phyloP scores from a whole-genome alignment of 495 filamentous ascomycete species.

The Saxophila tyrrhenica region DNA sequence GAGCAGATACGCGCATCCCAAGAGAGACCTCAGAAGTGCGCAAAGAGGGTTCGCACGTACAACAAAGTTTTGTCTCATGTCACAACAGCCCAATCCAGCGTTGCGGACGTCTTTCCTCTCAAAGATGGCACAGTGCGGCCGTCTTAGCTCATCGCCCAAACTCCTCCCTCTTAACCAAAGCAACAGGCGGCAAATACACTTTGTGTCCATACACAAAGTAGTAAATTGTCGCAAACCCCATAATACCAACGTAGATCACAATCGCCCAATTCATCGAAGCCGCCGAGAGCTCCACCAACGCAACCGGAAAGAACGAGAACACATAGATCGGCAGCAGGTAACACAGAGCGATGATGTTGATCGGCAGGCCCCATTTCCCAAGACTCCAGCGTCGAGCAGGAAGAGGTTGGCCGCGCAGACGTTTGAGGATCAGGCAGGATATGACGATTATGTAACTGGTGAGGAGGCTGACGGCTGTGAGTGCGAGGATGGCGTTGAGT shows the following conservation, averaged over 20 bases:
- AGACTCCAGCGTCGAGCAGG: background rate
- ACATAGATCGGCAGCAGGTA: constrained; percentile 15
- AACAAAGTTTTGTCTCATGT: too few relatives aligned
- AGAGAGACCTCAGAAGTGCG: too few relatives aligned
- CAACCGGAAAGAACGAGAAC: constrained; percentile 21
- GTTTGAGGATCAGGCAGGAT: background rate
- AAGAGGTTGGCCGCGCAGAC: background rate
- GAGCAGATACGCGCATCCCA: too few relatives aligned
- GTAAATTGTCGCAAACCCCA: constrained; percentile 1
- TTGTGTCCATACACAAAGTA: background rate
- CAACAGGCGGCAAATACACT: constrained; percentile 3
- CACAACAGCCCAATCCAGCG: too few relatives aligned
- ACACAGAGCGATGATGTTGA: constrained; percentile 4
- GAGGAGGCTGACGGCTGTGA: constrained; percentile 1
- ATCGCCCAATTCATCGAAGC: constrained; percentile 2
- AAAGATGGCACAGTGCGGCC: background rate
- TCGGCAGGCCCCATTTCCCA: background rate
- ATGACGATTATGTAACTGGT: constrained; percentile 7
- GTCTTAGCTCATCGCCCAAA: background rate
- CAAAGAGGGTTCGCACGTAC: too few relatives aligned
- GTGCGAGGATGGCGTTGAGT: constrained; percentile 11
- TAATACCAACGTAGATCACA: constrained; percentile 1
- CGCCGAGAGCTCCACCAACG: background rate
- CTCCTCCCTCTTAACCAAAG: constrained; percentile 1
- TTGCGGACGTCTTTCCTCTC: background rate